phyloP scores from a whole-genome alignment of 2,329 filamentous ascomycete genomes.

The Colletotrichum tamarilloi region DNA sequence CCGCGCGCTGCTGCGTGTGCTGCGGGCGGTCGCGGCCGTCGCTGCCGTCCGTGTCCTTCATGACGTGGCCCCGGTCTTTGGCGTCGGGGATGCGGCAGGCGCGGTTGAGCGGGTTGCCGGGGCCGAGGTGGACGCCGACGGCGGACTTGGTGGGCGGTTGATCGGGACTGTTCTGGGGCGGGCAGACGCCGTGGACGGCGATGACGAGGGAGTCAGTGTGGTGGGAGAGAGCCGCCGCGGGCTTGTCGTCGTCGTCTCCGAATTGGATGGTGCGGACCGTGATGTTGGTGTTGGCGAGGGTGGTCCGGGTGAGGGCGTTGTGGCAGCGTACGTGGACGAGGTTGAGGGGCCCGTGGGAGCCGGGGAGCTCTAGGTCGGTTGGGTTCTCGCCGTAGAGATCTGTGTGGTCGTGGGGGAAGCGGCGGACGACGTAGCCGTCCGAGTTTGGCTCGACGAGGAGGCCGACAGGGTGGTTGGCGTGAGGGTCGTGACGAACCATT shows the following conservation, averaged over 20 bases:
- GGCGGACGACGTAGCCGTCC: constrained; percentile 8
- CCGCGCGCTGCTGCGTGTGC: constrained; percentile 13
- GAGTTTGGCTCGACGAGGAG: constrained; percentile 5
- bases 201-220: constrained; percentile 17
- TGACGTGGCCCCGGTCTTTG: constrained; percentile 2
- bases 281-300: too few species aligned
- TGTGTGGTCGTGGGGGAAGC: constrained; percentile 3
- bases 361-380: not conserved
- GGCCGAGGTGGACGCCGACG: constrained; percentile 7
- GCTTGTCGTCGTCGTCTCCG: too few species aligned
- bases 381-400: constrained; percentile 4
- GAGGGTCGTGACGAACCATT: not conserved
- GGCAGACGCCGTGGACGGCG: constrained; percentile 4
- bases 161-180: constrained; percentile 1
- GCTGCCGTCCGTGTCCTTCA: constrained; percentile 11
- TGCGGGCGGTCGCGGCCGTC: constrained; percentile 3
- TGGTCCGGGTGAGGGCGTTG: not conserved
- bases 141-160: constrained; percentile 6
- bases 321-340: constrained; percentile 10
- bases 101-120: not conserved
- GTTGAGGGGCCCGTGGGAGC: not conserved
- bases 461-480: not conserved
- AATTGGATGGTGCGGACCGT: too few species aligned
- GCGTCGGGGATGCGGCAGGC: constrained; percentile 10
- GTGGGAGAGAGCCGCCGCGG: not conserved